phyloP scores from a whole-genome alignment of 495 filamentous ascomycete genomes.

The Durotheca rogersii region DNA sequence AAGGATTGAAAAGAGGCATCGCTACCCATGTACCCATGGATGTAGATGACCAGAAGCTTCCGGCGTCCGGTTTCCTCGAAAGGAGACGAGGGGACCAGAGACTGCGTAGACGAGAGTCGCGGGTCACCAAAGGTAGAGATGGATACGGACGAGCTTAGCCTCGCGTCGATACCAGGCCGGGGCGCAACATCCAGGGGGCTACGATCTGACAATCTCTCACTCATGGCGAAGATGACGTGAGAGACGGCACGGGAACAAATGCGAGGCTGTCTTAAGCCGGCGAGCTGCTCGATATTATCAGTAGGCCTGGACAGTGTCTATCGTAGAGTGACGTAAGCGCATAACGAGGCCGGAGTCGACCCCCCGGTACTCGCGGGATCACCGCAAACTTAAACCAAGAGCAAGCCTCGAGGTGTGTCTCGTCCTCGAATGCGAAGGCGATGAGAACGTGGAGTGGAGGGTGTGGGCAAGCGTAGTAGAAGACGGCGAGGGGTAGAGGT shows the following conservation, averaged over 20 bases:
- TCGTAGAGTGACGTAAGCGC: slow-evolving; percentile 19
- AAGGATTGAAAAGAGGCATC: slow-evolving; percentile 86
- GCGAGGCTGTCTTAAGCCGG: too few species aligned
- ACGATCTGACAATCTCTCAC: slow-evolving; percentile 5
- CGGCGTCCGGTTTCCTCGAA: slow-evolving; percentile 47
- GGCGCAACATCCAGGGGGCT: slow-evolving; percentile 1
- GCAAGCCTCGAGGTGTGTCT: too few species aligned
- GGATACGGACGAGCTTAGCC: neutral
- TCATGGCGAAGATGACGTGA: slow-evolving; percentile 12
- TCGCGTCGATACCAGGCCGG: neutral
- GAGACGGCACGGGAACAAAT: neutral
- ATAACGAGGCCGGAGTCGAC: neutral
- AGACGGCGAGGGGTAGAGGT: too few species aligned
- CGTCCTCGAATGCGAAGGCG: too few species aligned
- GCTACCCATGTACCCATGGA: slow-evolving; percentile 92
- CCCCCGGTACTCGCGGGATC: too few species aligned
- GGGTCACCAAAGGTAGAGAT: slow-evolving; percentile 44
- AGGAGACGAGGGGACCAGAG: slow-evolving; percentile 53
- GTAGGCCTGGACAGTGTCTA: neutral
- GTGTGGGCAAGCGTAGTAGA: too few species aligned
- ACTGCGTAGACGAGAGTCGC: slow-evolving; percentile 64
- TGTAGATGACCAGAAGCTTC: slow-evolving; percentile 75
- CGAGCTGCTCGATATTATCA: neutral
- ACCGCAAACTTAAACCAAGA: too few species aligned
- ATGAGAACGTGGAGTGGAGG: too few species aligned